A percentile compares a stretch with the other conserved stretches of the same genome.
Conservation (phyloP, 2,329 filamentous ascomycete genomes). For the Thelonectria rubi region DNA sequence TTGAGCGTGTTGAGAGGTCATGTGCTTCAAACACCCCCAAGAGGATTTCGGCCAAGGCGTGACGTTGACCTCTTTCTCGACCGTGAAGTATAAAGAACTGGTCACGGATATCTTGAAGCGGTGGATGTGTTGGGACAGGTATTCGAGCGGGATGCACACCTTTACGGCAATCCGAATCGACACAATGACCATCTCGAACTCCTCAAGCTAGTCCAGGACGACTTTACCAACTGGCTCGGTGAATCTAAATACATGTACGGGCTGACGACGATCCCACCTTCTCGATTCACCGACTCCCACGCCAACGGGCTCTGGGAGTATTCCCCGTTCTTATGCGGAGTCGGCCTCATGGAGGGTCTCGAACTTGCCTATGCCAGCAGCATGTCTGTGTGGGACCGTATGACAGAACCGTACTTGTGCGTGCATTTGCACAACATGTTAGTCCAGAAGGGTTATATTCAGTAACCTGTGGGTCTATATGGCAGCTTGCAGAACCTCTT, state of each 20-base stretch:
- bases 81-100: slow-evolving; percentile 42
- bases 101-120: slow-evolving; percentile 23
- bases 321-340: slow-evolving; percentile 59
- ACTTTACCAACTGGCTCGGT: slow-evolving; percentile 34
- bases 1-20: slow-evolving; percentile 46
- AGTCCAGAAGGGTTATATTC: slow-evolving; percentile 52
- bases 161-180: not conserved
- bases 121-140: not conserved
- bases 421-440: slow-evolving; percentile 61
- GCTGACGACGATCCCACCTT: slow-evolving; percentile 46
- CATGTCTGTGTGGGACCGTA: slow-evolving; percentile 51
- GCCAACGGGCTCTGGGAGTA: slow-evolving; percentile 58
- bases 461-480: slow-evolving; percentile 46
- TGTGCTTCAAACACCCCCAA: slow-evolving; percentile 47
- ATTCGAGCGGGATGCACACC: slow-evolving; percentile 5
- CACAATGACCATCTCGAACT: not conserved
- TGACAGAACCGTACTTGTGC: slow-evolving; percentile 51
- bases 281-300: slow-evolving; percentile 52
- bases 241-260: slow-evolving; percentile 26
- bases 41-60: slow-evolving; percentile 48
- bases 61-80: slow-evolving; percentile 57
- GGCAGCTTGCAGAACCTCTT: slow-evolving; percentile 37
- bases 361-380: slow-evolving; percentile 48
- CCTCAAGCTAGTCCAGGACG: slow-evolving; percentile 15
- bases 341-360: slow-evolving; percentile 55